Evolutionary conservation across 116 monocot genomes (phyloP), one percentile per base, ranked within the genome.

Genomic region (Trichopus zeylanicus): DNA sequence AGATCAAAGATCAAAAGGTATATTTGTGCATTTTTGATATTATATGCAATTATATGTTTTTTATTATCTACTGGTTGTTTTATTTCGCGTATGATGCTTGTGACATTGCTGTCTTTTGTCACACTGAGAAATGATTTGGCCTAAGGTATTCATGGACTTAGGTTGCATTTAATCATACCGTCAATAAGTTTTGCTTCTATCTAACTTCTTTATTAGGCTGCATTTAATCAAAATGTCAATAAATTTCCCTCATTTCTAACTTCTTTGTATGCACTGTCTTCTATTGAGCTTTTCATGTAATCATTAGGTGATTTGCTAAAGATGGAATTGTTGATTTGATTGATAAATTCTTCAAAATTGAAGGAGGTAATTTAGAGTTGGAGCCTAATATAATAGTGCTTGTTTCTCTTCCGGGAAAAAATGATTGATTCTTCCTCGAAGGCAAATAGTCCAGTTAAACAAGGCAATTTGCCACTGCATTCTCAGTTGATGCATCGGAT

Each of bases 1-100:
- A 77, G 46, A 64, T 73, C 38, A 80, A 77, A 64, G 80, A 74
- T 20, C 61, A 48, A 38, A 85, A 85, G 80, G 85, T 85, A 81
- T 46, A 29, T 5, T 56, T 51, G n/a, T 42, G 42, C 42, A 16
- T 16, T 0, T 42, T 16, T 13, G n/a, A n/a, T 42, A 42, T 2
- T 42, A 13, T 16, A 16, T 42, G n/a, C n/a, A 18, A 15, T 42
- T 42, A 42, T 3, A n/a, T n/a, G n/a, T n/a, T n/a, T n/a, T n/a
- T n/a, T n/a, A n/a, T n/a, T n/a, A n/a, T n/a, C n/a, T n/a, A n/a
- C n/a, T n/a, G n/a, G n/a, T n/a, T n/a, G n/a, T n/a, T n/a, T n/a
- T n/a, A n/a, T n/a, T n/a, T n/a, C n/a, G n/a, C n/a, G n/a, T n/a
- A n/a, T n/a, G n/a, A n/a, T n/a, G n/a, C n/a, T n/a, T n/a, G n/a